Conservation (phyloP, 495 filamentous ascomycete genomes). For the Massariosphaeria phaeospora region DNA sequence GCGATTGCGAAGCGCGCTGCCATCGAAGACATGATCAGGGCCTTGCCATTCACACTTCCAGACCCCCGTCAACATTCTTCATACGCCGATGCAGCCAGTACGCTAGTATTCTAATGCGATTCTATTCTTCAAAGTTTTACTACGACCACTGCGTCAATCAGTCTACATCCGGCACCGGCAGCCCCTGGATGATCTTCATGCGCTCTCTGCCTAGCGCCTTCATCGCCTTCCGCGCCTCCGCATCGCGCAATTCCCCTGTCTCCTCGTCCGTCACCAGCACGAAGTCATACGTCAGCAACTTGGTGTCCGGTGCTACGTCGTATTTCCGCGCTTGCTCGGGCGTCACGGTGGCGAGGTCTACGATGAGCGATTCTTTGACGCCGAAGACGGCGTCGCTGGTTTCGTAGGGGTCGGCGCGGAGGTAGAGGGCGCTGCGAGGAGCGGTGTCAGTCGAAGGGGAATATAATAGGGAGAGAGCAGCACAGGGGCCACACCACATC, state of each 20-base stretch:
- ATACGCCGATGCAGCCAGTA: no score
- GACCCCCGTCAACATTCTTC: no score
- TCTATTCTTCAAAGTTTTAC: no score
- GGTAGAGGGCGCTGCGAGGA: conserved; percentile 62
- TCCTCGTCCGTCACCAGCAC: conserved; percentile 69
- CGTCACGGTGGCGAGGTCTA: conserved; percentile 64
- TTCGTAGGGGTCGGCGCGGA: conserved; percentile 81
- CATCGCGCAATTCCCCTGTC: conserved; percentile 59
- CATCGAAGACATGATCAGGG: no score
- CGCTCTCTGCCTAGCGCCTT: conserved; percentile 60
- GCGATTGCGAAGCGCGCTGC: no score
- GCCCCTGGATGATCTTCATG: conserved; percentile 74
- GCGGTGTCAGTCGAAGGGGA: neutral
- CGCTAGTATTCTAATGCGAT: no score
- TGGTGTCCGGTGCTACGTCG: conserved; percentile 49
- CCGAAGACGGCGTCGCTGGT: conserved; percentile 90
- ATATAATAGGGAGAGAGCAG: neutral
- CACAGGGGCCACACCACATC: neutral
- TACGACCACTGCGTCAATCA: no score
- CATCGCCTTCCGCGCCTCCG: conserved; percentile 69
- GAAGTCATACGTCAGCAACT: conserved; percentile 64
- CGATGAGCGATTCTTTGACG: conserved; percentile 76
- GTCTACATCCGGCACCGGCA: conserved; percentile 69
- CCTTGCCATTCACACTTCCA: no score
- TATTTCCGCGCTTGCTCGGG: conserved; percentile 57